Base-by-base conservation (phyloP, 805 yeast species). In the Kodamaea lidongshanica region DNA sequence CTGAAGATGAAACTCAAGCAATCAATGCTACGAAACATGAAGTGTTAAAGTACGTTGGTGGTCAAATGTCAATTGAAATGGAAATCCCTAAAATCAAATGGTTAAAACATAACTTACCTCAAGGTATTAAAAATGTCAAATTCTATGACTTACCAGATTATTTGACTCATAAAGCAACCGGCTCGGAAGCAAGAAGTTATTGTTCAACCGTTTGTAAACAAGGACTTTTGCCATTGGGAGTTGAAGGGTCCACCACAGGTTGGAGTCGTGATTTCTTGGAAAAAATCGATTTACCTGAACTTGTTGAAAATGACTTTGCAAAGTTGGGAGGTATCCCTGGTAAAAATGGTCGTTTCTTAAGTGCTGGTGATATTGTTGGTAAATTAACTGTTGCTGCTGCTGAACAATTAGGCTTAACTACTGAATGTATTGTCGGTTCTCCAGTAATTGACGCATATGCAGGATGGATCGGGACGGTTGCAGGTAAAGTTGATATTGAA, bases 381-480 rank as follows among this genome's bases (percentile, higher is more conserved):
- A 65, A 76, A 30, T 67, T 92, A 39, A 65, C 74, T 12, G 61
- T 61, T 16, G 45, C 59, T 23, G 74, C 95, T 4, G 96, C 96
- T 13, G 70, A 67, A 24, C 87, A 85, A 33, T 67, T 92, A 46
- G 97, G 97, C 7, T 68, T 92, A 39, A 72, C 92, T 7, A 70
- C 81, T 13, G 67, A 69, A 30, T 82, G 94, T 58, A 74, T 77
- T 18, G 97, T 92, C 23, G 96, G 95, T 6, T 79, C 94, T 1
- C 96, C 96, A 50, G 95, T 92, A 21, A 92, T 92, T 51, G 98
- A 92, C 54, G 96, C 97, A 5, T 92, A 92, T 52, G 94, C 97
- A 4, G 98, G 98, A 25, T 92, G 97, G 96, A 75, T 92, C 33
- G 98, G 98, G 34, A 92, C 97, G 1, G 95, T 89, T 36, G 98